These are phyloP conservation scores for Ogataea glucozyma DNA, from an alignment of 805 yeast species.

Conservation along the genomic window DNA sequence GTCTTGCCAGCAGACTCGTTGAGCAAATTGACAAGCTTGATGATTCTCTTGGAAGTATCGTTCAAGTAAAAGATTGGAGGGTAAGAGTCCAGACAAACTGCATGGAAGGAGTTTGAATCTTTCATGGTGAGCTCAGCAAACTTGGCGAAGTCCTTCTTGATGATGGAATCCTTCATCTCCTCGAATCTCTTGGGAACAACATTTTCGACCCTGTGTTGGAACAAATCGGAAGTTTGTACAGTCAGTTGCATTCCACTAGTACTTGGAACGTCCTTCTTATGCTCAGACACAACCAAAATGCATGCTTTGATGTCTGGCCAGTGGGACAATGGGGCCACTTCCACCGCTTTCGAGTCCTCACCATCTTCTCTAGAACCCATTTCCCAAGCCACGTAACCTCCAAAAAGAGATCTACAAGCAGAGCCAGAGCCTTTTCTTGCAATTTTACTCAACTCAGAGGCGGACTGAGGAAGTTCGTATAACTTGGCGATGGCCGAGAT, in stretches of 20 bases:
- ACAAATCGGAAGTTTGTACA: constrained; percentile 84
- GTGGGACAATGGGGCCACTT: constrained; percentile 77
- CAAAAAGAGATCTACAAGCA: constrained; percentile 95
- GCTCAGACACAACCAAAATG: constrained; percentile 88
- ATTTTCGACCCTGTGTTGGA: constrained; percentile 69
- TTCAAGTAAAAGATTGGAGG: constrained; percentile 96
- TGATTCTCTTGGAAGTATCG: constrained; percentile 83
- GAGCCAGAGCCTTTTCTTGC: constrained; percentile 99
- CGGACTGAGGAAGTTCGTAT: constrained; percentile 80
- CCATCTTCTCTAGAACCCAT: constrained; percentile 82
- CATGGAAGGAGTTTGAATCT: constrained; percentile 97
- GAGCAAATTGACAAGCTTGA: constrained; percentile 74
- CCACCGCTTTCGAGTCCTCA: constrained; percentile 91
- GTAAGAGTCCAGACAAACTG: constrained; percentile 91
- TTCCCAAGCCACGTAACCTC: constrained; percentile 99
- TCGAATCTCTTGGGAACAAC: constrained; percentile 87
- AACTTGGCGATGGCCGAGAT: constrained; percentile 85
- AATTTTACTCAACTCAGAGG: constrained; percentile 83
- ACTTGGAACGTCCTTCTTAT: constrained; percentile 91
- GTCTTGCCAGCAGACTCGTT: constrained; percentile 65
- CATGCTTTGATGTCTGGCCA: constrained; percentile 96
- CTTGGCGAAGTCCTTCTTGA: constrained; percentile 66
- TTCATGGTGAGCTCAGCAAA: constrained; percentile 93
- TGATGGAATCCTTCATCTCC: constrained; percentile 78
- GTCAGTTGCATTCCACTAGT: constrained; percentile 97